Percentiles rank a stretch among this genome's conserved stretches.
phyloP scores from a whole-genome alignment of 176 grass and related monocot species.

The sorghum (Sorghum bicolor) region DNA sequence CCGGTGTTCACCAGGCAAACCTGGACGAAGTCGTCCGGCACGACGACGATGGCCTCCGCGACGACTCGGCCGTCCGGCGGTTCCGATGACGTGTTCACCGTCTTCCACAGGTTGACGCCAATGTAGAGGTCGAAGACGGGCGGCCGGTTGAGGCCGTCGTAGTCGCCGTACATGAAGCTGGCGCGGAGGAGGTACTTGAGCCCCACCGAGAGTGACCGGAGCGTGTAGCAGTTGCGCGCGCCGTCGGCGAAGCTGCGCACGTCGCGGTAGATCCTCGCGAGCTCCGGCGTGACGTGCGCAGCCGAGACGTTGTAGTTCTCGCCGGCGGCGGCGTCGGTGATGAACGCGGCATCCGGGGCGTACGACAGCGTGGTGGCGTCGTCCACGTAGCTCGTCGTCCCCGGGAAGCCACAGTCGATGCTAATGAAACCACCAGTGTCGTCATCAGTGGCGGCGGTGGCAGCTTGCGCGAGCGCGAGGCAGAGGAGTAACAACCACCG shows the following conservation, averaged over 20 bases:
- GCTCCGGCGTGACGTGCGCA: background rate
- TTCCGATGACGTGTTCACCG: slow-evolving; percentile 18
- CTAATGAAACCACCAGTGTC: background rate
- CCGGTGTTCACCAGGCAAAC: slow-evolving; percentile 49
- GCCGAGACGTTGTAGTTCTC: slow-evolving; percentile 27
- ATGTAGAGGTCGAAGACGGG: background rate
- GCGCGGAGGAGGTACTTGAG: background rate
- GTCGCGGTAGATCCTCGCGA: background rate
- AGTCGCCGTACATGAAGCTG: background rate
- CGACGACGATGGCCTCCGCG: slow-evolving; percentile 16
- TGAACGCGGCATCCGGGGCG: background rate
- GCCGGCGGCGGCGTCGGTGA: slow-evolving; percentile 39
- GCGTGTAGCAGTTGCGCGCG: background rate
- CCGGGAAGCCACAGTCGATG: background rate
- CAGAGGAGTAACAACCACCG: no score
- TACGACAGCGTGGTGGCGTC: background rate
- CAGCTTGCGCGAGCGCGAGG: no score
- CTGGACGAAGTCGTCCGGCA: slow-evolving; percentile 10
- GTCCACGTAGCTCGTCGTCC: background rate
- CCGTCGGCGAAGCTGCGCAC: slow-evolving; percentile 52
- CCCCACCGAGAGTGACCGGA: background rate
- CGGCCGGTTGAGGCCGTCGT: background rate
- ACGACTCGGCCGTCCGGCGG: background rate
- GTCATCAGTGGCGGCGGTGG: no score
- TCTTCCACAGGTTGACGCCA: slow-evolving; percentile 33